Conservation (phyloP, 768 basidiomycete genomes). For the Panaeolus papilionaceus region DNA sequence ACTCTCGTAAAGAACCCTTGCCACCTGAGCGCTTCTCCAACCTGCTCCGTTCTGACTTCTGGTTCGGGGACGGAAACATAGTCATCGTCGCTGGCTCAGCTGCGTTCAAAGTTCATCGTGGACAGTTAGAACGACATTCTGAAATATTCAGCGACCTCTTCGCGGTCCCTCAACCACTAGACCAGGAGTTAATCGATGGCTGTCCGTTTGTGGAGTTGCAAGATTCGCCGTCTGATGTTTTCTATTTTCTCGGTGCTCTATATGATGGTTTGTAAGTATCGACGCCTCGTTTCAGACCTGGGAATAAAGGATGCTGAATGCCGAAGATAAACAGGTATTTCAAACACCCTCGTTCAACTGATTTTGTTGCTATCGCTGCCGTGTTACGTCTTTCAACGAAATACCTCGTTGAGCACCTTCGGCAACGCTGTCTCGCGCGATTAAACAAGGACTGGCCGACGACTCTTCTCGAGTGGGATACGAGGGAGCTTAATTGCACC, state of each 20-base stretch:
- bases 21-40: slow-evolving; percentile 28
- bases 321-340: slow-evolving; percentile 55
- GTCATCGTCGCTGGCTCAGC: slow-evolving; percentile 61
- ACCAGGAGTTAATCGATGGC: slow-evolving; percentile 59
- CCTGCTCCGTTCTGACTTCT: slow-evolving; percentile 63
- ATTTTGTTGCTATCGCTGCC: slow-evolving; percentile 66
- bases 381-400: slow-evolving; percentile 78
- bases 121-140: slow-evolving; percentile 76
- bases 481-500: slow-evolving; percentile 62
- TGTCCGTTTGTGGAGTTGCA: slow-evolving; percentile 66
- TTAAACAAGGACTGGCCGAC: slow-evolving; percentile 71
- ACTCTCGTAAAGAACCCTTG: slow-evolving; percentile 20
- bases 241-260: slow-evolving; percentile 68
- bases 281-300: background rate
- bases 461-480: slow-evolving; percentile 73
- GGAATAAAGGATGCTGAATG: slow-evolving; percentile 10
- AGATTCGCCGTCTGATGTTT: slow-evolving; percentile 70
- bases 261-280: slow-evolving; percentile 79
- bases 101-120: slow-evolving; percentile 77
- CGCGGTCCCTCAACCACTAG: slow-evolving; percentile 62
- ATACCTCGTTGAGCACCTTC: slow-evolving; percentile 75
- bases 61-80: slow-evolving; percentile 78
- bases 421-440: slow-evolving; percentile 62
- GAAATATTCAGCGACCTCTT: slow-evolving; percentile 79
- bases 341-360: slow-evolving; percentile 49